Evolutionary conservation across 345 rosid genomes (phyloP), one percentile per base, ranked within the genome.

Genomic region (Ricinus communis): DNA sequence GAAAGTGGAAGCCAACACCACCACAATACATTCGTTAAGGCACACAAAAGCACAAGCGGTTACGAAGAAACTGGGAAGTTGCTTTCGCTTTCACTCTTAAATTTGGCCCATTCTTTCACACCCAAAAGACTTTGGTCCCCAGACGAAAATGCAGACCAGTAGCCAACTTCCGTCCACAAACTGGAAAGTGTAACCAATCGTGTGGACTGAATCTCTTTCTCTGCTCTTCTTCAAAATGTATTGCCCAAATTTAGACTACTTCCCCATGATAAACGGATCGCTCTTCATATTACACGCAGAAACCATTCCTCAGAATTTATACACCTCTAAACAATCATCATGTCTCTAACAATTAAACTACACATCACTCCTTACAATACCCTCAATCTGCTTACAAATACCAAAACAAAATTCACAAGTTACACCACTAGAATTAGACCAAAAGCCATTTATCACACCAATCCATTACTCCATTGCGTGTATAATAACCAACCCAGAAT

Each of bases 291-390:
- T n/a, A n/a, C n/a, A n/a, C n/a, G n/a, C 64, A 19, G 51, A 21
- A 56, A 46, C 47, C 22, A 14, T 47, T 57, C 21, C 40, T 11
- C 33, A 33, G 15, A 38, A 11, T 27, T 38, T 38, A 25, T 49
- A n/a, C 11, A 50, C 21, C 62, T 24, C 31, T 9, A 15, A 55
- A 68, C 51, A 52, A 33, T 58, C 25, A 71, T 5, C 76, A 81
- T 88, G 89, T 80, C 97, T 79, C 77, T 89, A 30, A 78, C 90
- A 55, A 73, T 85, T 71, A 84, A 49, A 80, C 81, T 83, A 0
- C 78, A 73, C 81, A 22, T 74, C 68, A 30, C 71, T 62, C 66
- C 78, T 22, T 33, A 5, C 68, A 36, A 31, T 31, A 51, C 25
- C 31, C 69, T 53, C 31, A 65, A 58, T 41, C 57, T 66, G 1